A percentile compares a stretch with the other conserved stretches of the same genome.
phyloP scores from a whole-genome alignment of 495 filamentous ascomycete species.

The Trichoderma orchidacearum region DNA sequence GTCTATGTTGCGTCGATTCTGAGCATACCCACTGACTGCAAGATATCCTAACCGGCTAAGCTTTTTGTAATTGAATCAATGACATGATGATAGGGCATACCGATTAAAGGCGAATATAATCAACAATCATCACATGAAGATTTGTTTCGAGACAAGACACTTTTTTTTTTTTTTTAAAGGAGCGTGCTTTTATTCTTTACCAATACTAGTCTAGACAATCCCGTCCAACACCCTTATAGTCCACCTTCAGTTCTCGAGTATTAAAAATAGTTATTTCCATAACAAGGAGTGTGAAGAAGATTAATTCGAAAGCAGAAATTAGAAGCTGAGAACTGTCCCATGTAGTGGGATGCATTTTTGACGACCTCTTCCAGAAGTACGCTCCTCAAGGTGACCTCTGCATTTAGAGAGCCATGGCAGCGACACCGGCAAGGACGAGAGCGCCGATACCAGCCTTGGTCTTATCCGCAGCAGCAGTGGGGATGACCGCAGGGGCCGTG shows the following conservation, averaged over 20 bases:
- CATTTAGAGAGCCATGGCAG: conserved; percentile 8
- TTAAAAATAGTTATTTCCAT: background rate
- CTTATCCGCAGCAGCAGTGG: conserved; percentile 17
- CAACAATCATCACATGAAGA: too few species aligned
- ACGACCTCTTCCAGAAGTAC: too few species aligned
- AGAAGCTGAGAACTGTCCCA: background rate
- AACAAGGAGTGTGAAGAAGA: background rate
- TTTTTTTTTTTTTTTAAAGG: too few species aligned
- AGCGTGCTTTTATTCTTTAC: background rate
- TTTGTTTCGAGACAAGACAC: too few species aligned
- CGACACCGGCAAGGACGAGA: conserved; percentile 17
- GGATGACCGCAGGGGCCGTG: conserved; percentile 7
- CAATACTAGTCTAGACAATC: background rate
- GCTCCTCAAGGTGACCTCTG: background rate
- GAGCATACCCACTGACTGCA: background rate
- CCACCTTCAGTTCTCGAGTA: background rate
- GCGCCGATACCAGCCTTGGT: conserved; percentile 13
- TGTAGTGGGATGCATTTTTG: background rate
- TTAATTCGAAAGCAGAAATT: background rate
- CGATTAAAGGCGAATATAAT: too few species aligned
- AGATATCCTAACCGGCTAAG: background rate
- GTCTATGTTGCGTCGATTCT: conserved; percentile 2
- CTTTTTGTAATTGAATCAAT: background rate
- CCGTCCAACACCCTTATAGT: background rate
- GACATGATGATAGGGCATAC: too few species aligned